phyloP scores from a whole-genome alignment of 2,329 filamentous ascomycete genomes.

The Sporothrix schenckii region DNA sequence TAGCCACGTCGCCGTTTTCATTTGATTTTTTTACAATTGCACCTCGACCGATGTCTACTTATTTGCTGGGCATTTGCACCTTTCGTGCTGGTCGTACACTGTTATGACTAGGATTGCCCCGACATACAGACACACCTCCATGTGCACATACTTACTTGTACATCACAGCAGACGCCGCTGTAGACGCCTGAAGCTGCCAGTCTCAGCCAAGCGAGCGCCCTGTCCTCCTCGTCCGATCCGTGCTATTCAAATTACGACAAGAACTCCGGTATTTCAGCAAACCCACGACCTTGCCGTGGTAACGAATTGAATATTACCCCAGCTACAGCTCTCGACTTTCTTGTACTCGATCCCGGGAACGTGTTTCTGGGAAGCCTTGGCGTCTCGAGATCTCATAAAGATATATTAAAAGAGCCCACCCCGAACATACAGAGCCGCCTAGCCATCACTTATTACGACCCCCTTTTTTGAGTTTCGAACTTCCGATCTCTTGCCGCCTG shows the following conservation, averaged over 20 bases:
- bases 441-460: not conserved
- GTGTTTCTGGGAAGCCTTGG: slow-evolving; percentile 25
- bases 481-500: not conserved
- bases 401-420: slow-evolving; percentile 22
- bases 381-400: not conserved
- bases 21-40: not conserved
- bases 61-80: not conserved
- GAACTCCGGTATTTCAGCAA: not conserved
- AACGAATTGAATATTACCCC: not conserved
- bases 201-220: not conserved
- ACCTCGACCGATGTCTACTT: not conserved
- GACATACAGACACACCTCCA: not conserved
- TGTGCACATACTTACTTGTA: not conserved
- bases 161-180: slow-evolving; percentile 9
- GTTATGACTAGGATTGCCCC: not conserved
- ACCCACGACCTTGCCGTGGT: not conserved
- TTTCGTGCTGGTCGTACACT: not conserved
- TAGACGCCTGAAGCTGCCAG: not conserved
- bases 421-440: not conserved
- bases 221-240: not conserved
- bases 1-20: too few species aligned
- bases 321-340: not conserved
- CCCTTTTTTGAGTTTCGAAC: not conserved
- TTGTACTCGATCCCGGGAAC: slow-evolving; percentile 9
- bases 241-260: not conserved